Base-by-base conservation (phyloP, 257 asterid genomes). In the Penstemon newberryi region DNA sequence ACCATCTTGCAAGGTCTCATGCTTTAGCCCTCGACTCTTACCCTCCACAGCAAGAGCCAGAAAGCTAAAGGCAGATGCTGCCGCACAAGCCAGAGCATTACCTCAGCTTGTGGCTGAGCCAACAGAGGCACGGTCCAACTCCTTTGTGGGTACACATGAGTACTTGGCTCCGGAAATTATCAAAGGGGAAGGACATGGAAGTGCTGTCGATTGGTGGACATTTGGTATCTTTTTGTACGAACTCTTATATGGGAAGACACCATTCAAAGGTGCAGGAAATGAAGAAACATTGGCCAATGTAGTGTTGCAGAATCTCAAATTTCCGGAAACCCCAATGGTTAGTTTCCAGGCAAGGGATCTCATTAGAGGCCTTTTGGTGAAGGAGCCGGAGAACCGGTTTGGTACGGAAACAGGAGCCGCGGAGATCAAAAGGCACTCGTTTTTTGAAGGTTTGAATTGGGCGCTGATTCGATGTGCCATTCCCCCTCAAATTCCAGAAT, bases 1-100 rank as follows among this genome's bases (percentile, higher is more conserved):
- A n/a, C 98, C 96, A 2, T 82, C 98, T n/a, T 93, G 98, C 66
- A 74, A 84, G 69, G 83, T 93, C 57, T 88, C 98, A 3, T 93
- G 98, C 89, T 93, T 93, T 67, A 86, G 83, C 83, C 98, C 98
- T 10, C 45, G 92, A 45, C 59, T 84, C 19, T 57, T 85, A 44
- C 86, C 85, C 4, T 63, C 92, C 63, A 45, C 81, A 5, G 79
- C 91, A 6, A 78, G 73, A 77, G 76, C 89, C 58, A 80, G 87
- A 60, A 88, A 72, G 77, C 78, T 65, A 60, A 86, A 83, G 76
- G 85, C 86, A 0, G 87, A 80, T 36, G 76, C 33, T 2, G 33
- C 33, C 33, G 33, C 33, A 25, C 33, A 25, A 39, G 66, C 74
- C 57, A 55, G 67, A 44, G 53, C 70, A 11, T 60, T 77, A 61